Evolutionary conservation across 2,329 filamentous ascomycete genomes (phyloP).

Genomic region (Cephalotrichum gorgonifer): DNA sequence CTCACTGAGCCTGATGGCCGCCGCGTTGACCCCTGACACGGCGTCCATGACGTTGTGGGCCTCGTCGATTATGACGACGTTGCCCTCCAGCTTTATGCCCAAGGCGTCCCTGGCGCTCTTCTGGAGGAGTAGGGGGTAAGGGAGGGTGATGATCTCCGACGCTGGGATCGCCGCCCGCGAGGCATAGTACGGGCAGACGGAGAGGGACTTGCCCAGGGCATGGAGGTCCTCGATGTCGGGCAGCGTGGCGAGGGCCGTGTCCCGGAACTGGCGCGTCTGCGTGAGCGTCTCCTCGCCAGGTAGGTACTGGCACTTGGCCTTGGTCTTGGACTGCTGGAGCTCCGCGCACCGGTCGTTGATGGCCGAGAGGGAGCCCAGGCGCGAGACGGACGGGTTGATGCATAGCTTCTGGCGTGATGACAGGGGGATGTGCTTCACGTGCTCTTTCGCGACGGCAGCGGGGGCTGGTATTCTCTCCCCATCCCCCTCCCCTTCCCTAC

Average conservation of each 20-base stretch:
- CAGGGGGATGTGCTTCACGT: constrained; percentile 70
- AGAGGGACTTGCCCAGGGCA: constrained; percentile 63
- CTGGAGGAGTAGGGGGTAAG: constrained; percentile 84
- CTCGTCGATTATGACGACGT: constrained; percentile 93
- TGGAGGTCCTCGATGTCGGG: constrained; percentile 91
- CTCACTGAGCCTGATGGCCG: constrained; percentile 63
- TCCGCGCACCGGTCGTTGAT: constrained; percentile 94
- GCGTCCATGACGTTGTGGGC: constrained; percentile 97
- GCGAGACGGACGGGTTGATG: constrained; percentile 75
- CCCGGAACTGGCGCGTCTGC: constrained; percentile 70
- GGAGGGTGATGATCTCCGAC: constrained; percentile 83
- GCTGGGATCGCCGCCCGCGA: constrained; percentile 72
- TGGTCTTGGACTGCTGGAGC: constrained; percentile 60
- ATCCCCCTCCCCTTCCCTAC: neutral
- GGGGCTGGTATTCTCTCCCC: constrained; percentile 8
- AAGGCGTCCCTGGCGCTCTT: constrained; percentile 79
- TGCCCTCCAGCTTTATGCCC: constrained; percentile 73
- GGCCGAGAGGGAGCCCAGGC: constrained; percentile 59
- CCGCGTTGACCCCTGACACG: constrained; percentile 76
- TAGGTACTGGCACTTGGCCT: constrained; percentile 63
- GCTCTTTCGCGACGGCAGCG: too few species aligned
- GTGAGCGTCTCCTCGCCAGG: constrained; percentile 67
- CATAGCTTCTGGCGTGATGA: constrained; percentile 82
- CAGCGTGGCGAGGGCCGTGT: constrained; percentile 72
- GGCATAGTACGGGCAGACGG: constrained; percentile 94